Evolutionary conservation across 805 yeast genomes (phyloP), one percentile per base, ranked within the genome.

Genomic region (Candida adriatica): DNA sequence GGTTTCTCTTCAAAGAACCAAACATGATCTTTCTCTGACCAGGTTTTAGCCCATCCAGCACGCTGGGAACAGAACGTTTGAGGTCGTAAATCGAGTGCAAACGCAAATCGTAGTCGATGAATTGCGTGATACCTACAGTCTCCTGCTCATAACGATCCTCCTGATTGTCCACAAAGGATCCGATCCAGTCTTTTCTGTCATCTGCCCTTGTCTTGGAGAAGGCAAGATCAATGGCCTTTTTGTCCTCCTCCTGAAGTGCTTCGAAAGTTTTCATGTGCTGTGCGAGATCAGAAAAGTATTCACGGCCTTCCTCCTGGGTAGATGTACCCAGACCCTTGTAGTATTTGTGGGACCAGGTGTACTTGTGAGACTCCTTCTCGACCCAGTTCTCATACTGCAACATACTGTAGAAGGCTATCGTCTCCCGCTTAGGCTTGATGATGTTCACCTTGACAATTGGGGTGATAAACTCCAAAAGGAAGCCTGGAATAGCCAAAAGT

Each of bases 281-380:
- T 45, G 83, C 95, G 19, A 92, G 66, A 41, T 82, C 81, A 25
- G 85, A 64, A 56, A 92, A 92, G 51, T 92, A 92, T 52, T 84
- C 92, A 44, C 92, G 75, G 39, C 83, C 84, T 58, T 92, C 98
- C 21, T 64, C 70, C 17, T 76, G 74, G 1, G 78, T 70, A 1
- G 97, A 90, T 4, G 98, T 87, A 75, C 98, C 98, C 69, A 92
- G 72, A 74, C 98, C 98, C 69, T 92, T 92, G 64, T 86, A 92
- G 65, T 92, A 92, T 70, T 92, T 92, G 48, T 84, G 94, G 28
- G 81, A 74, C 92, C 96, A 92, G 8, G 87, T 71, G 47, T 75
- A 76, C 7, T 60, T 66, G 18, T 61, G 59, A 23, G 96, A 92
- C 47, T 83, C 94, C 4, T 72, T 71, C 31, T 79, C 90, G 60